Evolutionary conservation across 352 stramenopile genomes (phyloP).

Genomic region (Phytopythium mirpurense): DNA sequence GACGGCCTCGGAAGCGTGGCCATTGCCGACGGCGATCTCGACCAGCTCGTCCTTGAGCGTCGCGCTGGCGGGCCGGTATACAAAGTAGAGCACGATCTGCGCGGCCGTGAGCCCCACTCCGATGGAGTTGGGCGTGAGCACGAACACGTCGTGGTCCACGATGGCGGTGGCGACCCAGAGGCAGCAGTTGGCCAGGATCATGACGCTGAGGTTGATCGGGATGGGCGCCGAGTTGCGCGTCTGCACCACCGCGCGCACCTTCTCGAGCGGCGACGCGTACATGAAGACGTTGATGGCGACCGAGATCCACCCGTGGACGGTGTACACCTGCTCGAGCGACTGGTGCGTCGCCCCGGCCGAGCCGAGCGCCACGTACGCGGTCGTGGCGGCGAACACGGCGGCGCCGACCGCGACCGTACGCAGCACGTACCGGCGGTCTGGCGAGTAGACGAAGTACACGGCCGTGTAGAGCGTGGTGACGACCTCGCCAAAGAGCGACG

Average conservation of each 20-base stretch:
- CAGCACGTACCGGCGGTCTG: constrained; percentile 7
- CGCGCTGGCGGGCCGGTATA: constrained; percentile 18
- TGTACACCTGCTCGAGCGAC: constrained; percentile 9
- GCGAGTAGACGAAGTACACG: constrained; percentile 20
- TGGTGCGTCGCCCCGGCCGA: constrained; percentile 26
- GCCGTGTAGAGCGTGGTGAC: constrained; percentile 15
- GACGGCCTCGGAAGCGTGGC: not conserved
- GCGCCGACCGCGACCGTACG: constrained; percentile 7
- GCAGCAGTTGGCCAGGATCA: constrained; percentile 43
- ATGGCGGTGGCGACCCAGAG: constrained; percentile 50
- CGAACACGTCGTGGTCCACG: constrained; percentile 35
- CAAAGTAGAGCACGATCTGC: constrained; percentile 51
- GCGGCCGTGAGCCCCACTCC: constrained; percentile 29
- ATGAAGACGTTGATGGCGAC: constrained; percentile 40
- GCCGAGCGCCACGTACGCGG: constrained; percentile 33
- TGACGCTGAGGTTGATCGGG: constrained; percentile 40
- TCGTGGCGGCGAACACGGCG: constrained; percentile 13
- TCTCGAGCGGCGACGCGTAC: constrained; percentile 55
- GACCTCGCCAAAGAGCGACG: constrained; percentile 14
- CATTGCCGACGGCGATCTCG: not conserved
- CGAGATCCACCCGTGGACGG: constrained; percentile 29
- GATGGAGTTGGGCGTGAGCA: constrained; percentile 42
- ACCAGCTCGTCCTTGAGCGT: not conserved
- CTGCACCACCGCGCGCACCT: constrained; percentile 37
- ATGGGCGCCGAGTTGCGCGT: constrained; percentile 52